Evolutionary conservation across 805 yeast species (phyloP), one percentile per base, ranked within the genome.

Genomic region (Candida pseudofarinosa): DNA sequence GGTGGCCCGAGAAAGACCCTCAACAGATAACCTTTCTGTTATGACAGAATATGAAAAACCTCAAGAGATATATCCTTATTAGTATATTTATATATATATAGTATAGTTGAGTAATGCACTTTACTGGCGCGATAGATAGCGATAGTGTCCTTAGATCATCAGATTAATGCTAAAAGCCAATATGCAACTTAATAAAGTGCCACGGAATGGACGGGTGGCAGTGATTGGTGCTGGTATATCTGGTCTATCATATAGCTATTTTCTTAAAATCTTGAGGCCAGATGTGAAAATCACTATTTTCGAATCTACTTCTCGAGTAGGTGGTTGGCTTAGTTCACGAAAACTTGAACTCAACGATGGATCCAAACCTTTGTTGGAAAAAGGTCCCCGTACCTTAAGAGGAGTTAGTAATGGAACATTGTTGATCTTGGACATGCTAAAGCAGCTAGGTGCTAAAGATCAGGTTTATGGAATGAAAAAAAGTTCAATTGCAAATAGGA

Each of bases 141-240:
- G n/a, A n/a, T n/a, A n/a, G n/a, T n/a, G n/a, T n/a, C n/a, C n/a
- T n/a, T n/a, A n/a, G n/a, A n/a, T n/a, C n/a, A n/a, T n/a, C n/a
- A n/a, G n/a, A n/a, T n/a, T n/a, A n/a, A n/a, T n/a, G n/a, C n/a
- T n/a, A n/a, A n/a, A n/a, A n/a, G n/a, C n/a, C n/a, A n/a, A n/a
- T n/a, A n/a, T n/a, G n/a, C n/a, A n/a, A n/a, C n/a, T n/a, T n/a
- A n/a, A n/a, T 8, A 41, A 40, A 26, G 34, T 62, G 8, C 62
- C 64, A 1, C 45, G 35, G 2, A 60, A 60, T 38, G 71, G 79
- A 1, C 60, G 61, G 16, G 81, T 89, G 2, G 89, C 85, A 0
- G 85, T 90, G 0, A 56, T 89, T 1, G 99, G 99, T 0, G 83
- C 86, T 0, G 99, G 99, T 0, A 77, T 91, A 2, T 85, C 96